Evolutionary conservation across 2,329 filamentous ascomycete genomes (phyloP), one percentile per base, ranked within the genome.

Genomic region (Penicillium sp.): DNA sequence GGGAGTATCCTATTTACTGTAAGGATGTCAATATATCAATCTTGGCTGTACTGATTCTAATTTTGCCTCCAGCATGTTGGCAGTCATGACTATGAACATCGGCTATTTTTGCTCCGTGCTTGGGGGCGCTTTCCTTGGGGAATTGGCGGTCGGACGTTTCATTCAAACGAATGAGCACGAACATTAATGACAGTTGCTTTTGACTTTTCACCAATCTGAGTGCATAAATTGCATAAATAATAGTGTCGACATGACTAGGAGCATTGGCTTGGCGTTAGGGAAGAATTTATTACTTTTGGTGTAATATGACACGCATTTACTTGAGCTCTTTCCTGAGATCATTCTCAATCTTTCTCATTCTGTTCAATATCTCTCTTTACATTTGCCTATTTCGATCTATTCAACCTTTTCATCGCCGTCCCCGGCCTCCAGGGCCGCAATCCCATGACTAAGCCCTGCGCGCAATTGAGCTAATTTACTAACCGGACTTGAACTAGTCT

Each of bases 21-120:
- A 76, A 82, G 90, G 85, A 32, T 38, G 26, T 36, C 23, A 27
- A 47, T 39, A 26, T 34, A 35, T 48, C 9, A 39, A 27, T 2
- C 18, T 29, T 47, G 7, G 8, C 32, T 9, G 11, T 11, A 38
- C 39, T 38, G 26, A 27, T 19, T 61, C 56, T 48, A 27, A 59
- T 39, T 18, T 48, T 10, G 18, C 10, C 47, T 16, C 35, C 63
- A 96, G 91, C 56, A 96, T 96, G 91, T 77, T 96, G 75, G 90
- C 89, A 13, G 88, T 95, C 68, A 96, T 94, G 90, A 92, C 89
- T 1, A 84, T 90, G 78, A 94, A 94, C 64, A 82, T 93, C 14
- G 90, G 90, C 11, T 94, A 94, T 70, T 93, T 93, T 70, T 74
- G 91, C 51, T 91, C 89, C 0, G 81, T 92, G n/a, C 79, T 95